Evolutionary conservation across 768 basidiomycete genomes (phyloP).

Genomic region (Serendipita vermifera): DNA sequence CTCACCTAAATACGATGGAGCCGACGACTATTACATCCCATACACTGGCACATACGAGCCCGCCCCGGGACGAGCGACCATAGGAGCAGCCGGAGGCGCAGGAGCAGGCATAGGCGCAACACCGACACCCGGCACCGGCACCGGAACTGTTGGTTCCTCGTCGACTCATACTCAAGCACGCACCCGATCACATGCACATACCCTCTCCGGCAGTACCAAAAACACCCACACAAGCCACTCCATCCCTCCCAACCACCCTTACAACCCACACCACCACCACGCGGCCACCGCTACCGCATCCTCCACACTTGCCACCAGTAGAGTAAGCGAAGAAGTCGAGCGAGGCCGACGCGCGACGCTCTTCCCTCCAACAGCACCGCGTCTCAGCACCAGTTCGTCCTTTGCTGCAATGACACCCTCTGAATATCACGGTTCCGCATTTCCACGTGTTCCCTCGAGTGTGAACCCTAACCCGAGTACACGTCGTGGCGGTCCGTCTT

Average conservation of each 20-base stretch:
- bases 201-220: constrained; percentile 3
- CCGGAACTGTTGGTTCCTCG: not conserved
- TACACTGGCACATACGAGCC: constrained; percentile 5
- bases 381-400: not conserved
- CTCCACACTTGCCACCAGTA: not conserved
- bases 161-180: not conserved
- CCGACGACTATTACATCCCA: constrained; percentile 3
- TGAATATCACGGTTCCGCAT: not conserved
- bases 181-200: not conserved
- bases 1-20: constrained; percentile 3
- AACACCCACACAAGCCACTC: not conserved
- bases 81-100: too few relatives aligned
- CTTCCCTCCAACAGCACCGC: not conserved
- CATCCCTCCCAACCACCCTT: not conserved
- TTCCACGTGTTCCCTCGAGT: not conserved
- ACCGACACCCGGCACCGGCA: too few relatives aligned
- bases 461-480: not conserved
- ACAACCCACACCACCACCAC: not conserved
- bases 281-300: not conserved
- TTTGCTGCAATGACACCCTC: not conserved
- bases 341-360: not conserved
- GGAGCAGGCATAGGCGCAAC: too few relatives aligned
- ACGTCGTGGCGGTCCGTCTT: not conserved
- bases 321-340: not conserved
- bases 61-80: too few relatives aligned